Conservation (phyloP, 441 rosid genomes). For the Francoa sonchifolia region DNA sequence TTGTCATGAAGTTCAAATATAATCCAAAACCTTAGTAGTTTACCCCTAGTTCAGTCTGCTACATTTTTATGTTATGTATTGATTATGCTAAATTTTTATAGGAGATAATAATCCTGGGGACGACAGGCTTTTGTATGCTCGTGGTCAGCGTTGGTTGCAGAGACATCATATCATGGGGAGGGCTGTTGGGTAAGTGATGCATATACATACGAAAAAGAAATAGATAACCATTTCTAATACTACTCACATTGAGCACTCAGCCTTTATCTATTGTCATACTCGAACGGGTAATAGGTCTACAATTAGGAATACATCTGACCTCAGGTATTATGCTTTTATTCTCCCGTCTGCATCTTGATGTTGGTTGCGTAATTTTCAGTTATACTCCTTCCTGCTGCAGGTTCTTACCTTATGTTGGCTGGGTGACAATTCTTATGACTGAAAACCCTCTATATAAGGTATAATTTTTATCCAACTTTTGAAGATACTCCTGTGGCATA, state of each 20-base stretch:
- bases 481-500: background rate
- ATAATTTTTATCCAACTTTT: constrained; percentile 3
- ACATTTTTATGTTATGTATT: no score
- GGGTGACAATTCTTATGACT: constrained; percentile 88
- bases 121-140: constrained; percentile 78
- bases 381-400: constrained; percentile 24
- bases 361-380: no score
- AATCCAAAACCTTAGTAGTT: no score
- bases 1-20: no score
- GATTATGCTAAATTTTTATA: constrained; percentile 20
- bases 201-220: background rate
- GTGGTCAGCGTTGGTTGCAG: constrained; percentile 83
- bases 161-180: constrained; percentile 84
- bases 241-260: no score
- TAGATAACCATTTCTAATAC: background rate
- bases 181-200: constrained; percentile 63
- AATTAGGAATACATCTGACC: no score
- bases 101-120: constrained; percentile 76
- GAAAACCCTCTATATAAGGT: constrained; percentile 94
- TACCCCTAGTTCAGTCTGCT: no score
- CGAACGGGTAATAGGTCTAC: no score
- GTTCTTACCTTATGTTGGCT: constrained; percentile 83
- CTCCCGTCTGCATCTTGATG: no score
- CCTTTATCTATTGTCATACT: no score
- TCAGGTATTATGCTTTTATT: no score